These are phyloP conservation scores for Kwoniella pini DNA, from an alignment of 768 basidiomycete species.

Conservation along the genomic window DNA sequence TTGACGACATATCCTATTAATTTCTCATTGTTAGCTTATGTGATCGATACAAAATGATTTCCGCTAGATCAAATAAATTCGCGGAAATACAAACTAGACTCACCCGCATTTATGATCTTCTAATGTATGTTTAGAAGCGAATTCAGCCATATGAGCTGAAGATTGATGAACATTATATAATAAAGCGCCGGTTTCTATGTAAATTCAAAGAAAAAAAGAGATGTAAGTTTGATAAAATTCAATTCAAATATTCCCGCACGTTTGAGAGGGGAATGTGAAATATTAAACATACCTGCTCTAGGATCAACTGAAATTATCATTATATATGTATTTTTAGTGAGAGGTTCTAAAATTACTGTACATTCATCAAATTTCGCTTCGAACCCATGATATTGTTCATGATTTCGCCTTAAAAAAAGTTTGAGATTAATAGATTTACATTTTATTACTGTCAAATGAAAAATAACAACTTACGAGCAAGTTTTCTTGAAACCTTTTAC, in stretches of 20 bases:
- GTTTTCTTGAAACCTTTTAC: conserved; percentile 95
- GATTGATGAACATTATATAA: conserved; percentile 85
- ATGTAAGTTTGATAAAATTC: too few relatives aligned
- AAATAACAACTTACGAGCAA: conserved; percentile 71
- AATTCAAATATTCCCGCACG: too few relatives aligned
- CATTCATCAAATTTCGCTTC: conserved; percentile 51
- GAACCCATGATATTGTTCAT: conserved; percentile 46
- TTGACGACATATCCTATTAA: conserved; percentile 36
- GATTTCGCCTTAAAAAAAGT: conserved; percentile 1
- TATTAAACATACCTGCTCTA: conserved; percentile 66
- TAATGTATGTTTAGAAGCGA: conserved; percentile 53
- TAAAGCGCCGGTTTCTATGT: conserved; percentile 83
- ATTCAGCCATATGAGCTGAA: conserved; percentile 81
- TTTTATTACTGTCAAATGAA: too few relatives aligned
- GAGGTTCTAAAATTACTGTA: conserved; percentile 66
- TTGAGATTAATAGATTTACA: background rate
- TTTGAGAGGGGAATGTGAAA: too few relatives aligned
- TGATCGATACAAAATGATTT: too few relatives aligned
- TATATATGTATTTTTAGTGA: conserved; percentile 91
- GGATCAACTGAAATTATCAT: conserved; percentile 86
- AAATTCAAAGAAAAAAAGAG: too few relatives aligned
- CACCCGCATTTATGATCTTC: conserved; percentile 48
- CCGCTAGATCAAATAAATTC: background rate
- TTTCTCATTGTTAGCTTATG: too few relatives aligned
- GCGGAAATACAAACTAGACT: conserved; percentile 21